A percentile compares a stretch with the other conserved stretches of the same genome.
These are phyloP conservation scores for Solanum arcanum DNA, from an alignment of 257 asterid species.

Conservation along the genomic window DNA sequence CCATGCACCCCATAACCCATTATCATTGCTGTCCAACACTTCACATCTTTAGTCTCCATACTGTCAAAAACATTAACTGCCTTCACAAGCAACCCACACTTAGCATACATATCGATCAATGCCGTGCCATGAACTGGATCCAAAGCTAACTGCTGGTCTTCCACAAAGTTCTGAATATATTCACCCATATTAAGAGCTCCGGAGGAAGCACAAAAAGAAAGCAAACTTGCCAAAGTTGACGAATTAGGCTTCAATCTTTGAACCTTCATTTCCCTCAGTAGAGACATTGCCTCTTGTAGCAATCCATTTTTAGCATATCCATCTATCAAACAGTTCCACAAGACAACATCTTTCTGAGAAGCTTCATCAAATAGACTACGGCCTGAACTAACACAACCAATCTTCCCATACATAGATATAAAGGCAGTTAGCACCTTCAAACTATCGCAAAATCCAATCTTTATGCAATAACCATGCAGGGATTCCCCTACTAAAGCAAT, in stretches of 20 bases:
- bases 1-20: constrained; percentile 40
- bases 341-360: constrained; percentile 29
- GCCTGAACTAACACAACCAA: constrained; percentile 13
- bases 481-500: constrained; percentile 12
- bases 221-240: constrained; percentile 43
- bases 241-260: constrained; percentile 26
- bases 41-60: constrained; percentile 41
- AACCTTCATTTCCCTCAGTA: constrained; percentile 33
- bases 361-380: constrained; percentile 38
- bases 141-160: constrained; percentile 20
- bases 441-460: constrained; percentile 34
- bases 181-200: constrained; percentile 29
- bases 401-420: constrained; percentile 50
- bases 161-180: constrained; percentile 13
- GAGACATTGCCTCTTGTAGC: constrained; percentile 25
- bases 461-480: constrained; percentile 38
- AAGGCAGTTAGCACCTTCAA: constrained; percentile 29
- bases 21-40: constrained; percentile 55
- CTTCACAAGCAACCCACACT: constrained; percentile 42
- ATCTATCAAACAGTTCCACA: constrained; percentile 71
- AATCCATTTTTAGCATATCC: constrained; percentile 37
- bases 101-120: constrained; percentile 44
- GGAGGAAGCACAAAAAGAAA: constrained; percentile 41
- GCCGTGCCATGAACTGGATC: constrained; percentile 52
- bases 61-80: constrained; percentile 28